Evolutionary conservation across 495 filamentous ascomycete genomes (phyloP).

Genomic region (Aspergillus cavernicola): DNA sequence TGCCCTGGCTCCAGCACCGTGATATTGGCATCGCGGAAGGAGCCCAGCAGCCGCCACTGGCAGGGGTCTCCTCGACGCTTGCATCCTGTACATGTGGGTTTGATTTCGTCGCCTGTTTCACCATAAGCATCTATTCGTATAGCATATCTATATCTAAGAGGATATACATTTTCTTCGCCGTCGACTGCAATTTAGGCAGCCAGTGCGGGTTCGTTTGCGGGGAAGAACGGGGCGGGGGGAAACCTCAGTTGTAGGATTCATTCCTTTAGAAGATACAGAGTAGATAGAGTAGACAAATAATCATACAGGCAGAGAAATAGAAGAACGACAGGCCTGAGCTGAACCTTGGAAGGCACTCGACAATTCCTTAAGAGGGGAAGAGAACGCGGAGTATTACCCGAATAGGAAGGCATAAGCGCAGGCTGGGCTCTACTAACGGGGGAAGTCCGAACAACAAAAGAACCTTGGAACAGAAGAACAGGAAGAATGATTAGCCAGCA

Average conservation of each 20-base stretch:
- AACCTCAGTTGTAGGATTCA: slow-evolving; percentile 4
- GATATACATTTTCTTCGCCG: slow-evolving; percentile 31
- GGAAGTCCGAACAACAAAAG: not conserved
- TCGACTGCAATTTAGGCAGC: slow-evolving; percentile 34
- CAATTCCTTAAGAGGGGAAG: slow-evolving; percentile 7
- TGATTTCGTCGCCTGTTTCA: slow-evolving; percentile 25
- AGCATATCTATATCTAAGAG: not conserved
- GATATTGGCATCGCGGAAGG: slow-evolving; percentile 33
- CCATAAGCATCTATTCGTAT: not conserved
- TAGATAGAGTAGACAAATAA: not conserved
- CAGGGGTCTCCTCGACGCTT: slow-evolving; percentile 29
- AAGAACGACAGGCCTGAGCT: too few relatives aligned
- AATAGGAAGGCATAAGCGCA: slow-evolving; percentile 23
- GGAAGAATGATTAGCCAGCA: not conserved
- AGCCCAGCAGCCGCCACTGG: slow-evolving; percentile 32
- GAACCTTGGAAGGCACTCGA: not conserved
- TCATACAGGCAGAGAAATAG: not conserved
- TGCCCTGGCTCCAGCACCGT: slow-evolving; percentile 29
- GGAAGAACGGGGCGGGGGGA: slow-evolving; percentile 8
- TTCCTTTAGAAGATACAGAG: not conserved
- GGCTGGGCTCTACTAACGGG: too few relatives aligned
- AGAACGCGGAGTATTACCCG: slow-evolving; percentile 15
- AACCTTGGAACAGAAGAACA: not conserved
- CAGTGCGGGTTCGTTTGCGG: slow-evolving; percentile 32
- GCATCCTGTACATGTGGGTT: slow-evolving; percentile 30